Base-by-base conservation (phyloP, 306 rosid genomes). In the Trichosanthes truncata region DNA sequence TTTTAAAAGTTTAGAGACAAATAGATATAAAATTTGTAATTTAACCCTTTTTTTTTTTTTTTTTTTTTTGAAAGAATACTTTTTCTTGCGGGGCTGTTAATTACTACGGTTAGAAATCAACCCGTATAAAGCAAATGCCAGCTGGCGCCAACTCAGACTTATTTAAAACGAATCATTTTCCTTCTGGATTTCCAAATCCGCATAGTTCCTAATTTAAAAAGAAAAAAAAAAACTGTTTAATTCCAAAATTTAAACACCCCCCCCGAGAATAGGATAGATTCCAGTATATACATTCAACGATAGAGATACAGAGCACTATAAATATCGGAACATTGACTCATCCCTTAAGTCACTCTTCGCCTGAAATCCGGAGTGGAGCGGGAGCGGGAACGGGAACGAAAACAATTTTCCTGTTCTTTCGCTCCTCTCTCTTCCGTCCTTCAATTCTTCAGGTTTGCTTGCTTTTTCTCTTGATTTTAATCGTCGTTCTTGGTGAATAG, bases 131-230 rank as follows among this genome's bases (percentile, higher is more conserved):
- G 2, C 33, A 29, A 29, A 46, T 62, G 10, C 53, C 33, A 68
- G 75, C 75, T 68, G 31, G 53, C 72, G 75, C 75, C 75, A 41
- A 68, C 31, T 68, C 53, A 68, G 35, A 68, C 52, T 67, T 66
- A 0, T 41, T 21, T 20, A 3, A 43, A 40, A 31, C 0, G 21
- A 29, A 25, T 61, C 1, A 0, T 71, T 45, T 71, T 12, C 36
- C 13, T 45, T 3, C 6, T 2, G 77, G 55, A 6, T 41, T 71
- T 45, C 21, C 5, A 71, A 43, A 43, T 10, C 33, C 9, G 33
- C 9, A 38, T 41, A 40, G 20, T 69, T 21, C 4, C 35, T 66
- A n/a, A 18, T 18, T 18, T 3, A 31, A 33, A 61, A 61, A 26
- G 13, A 46, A 46, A 46, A 46, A 12, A 46, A 17, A 4, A n/a